Percentiles rank a stretch among this genome's conserved stretches.
Evolutionary conservation across 208 protist species (phyloP).

Genomic region (Crithidia expoeki): DNA sequence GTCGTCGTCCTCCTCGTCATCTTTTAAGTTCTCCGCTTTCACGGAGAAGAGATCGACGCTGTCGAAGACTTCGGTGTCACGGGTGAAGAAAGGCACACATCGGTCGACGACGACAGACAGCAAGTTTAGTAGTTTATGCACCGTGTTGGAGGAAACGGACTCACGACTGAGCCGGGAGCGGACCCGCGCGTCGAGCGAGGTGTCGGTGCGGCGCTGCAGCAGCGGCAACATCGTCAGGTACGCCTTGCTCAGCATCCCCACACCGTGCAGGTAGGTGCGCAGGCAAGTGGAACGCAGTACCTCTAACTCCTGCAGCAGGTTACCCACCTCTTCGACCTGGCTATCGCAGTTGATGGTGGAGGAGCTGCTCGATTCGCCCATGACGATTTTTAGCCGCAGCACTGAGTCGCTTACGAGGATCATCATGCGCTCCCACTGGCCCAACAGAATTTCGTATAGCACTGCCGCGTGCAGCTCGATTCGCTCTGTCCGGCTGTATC

Average conservation of each 20-base stretch:
- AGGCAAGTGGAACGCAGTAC: conserved; percentile 64
- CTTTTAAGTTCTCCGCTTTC: conserved; percentile 49
- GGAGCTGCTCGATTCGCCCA: conserved; percentile 79
- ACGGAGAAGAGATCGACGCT: conserved; percentile 77
- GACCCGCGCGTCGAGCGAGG: conserved; percentile 54
- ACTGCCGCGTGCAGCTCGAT: conserved; percentile 82
- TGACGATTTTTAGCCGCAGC: conserved; percentile 80
- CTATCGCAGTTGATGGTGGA: conserved; percentile 39
- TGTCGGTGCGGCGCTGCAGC: conserved; percentile 37
- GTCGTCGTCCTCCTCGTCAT: conserved; percentile 21
- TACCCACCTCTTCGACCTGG: conserved; percentile 66
- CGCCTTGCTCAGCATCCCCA: conserved; percentile 80
- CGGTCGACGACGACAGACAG: conserved; percentile 83
- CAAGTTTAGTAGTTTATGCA: conserved; percentile 86
- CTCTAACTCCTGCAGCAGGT: conserved; percentile 82
- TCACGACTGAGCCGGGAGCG: conserved; percentile 78
- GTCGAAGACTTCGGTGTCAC: conserved; percentile 70
- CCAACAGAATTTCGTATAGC: conserved; percentile 78
- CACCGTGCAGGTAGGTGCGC: conserved; percentile 72
- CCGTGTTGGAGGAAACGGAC: conserved; percentile 70
- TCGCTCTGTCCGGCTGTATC: conserved; percentile 44
- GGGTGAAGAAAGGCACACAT: conserved; percentile 70
- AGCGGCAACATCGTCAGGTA: conserved; percentile 78
- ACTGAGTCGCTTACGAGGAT: conserved; percentile 58
- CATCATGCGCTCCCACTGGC: conserved; percentile 83